A percentile compares a stretch with the other conserved stretches of the same genome.
Conservation (phyloP, 768 basidiomycete genomes). For the Gloeostereum incarnatum region DNA sequence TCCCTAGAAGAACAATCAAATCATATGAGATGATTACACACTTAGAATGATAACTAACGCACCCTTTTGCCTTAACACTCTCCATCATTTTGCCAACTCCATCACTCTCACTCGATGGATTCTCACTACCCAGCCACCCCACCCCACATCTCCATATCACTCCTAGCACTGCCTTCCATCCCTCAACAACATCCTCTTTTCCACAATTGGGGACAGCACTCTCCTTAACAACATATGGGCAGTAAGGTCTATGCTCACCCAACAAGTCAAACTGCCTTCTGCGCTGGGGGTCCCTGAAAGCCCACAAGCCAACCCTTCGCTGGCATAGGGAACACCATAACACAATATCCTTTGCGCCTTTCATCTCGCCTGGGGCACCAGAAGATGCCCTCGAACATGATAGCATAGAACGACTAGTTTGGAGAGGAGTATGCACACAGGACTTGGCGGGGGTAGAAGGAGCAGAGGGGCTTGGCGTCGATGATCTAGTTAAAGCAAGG, state of each 20-base stretch:
- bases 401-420: no score
- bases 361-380: slow-evolving; percentile 11
- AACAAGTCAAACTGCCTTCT: slow-evolving; percentile 60
- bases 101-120: slow-evolving; percentile 22
- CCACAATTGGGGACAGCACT: slow-evolving; percentile 44
- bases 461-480: slow-evolving; percentile 21
- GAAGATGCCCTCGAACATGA: slow-evolving; percentile 22
- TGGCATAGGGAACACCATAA: slow-evolving; percentile 66
- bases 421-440: no score
- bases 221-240: slow-evolving; percentile 73
- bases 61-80: slow-evolving; percentile 68
- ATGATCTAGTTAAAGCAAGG: slow-evolving; percentile 14
- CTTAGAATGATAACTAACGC: slow-evolving; percentile 17
- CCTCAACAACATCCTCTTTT: slow-evolving; percentile 37
- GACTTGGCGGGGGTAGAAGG: no score
- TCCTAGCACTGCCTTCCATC: slow-evolving; percentile 74
- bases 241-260: slow-evolving; percentile 78
- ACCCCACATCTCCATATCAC: slow-evolving; percentile 60
- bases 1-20: slow-evolving; percentile 31
- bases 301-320: slow-evolving; percentile 75
- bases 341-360: slow-evolving; percentile 32
- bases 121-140: slow-evolving; percentile 30
- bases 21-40: slow-evolving; percentile 1
- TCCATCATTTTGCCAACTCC: slow-evolving; percentile 68
- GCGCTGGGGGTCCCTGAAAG: no score